A percentile compares a stretch with the other conserved stretches of the same genome.
Evolutionary conservation across 2,329 filamentous ascomycete genomes (phyloP).

Genomic region (Sporothrix humicola): DNA sequence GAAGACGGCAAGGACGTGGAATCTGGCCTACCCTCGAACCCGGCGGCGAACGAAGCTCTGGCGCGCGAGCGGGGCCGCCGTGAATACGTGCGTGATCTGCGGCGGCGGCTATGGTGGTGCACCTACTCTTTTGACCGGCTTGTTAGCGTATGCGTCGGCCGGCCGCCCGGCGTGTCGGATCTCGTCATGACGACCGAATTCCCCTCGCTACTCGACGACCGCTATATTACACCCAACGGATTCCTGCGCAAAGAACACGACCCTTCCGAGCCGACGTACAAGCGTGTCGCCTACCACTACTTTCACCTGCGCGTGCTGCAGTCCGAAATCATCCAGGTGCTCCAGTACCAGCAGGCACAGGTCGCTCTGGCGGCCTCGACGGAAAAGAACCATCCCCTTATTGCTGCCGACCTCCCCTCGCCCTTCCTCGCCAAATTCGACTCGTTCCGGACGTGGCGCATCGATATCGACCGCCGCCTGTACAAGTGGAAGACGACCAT

Average conservation of each 20-base stretch:
- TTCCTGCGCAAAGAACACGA: slow-evolving; percentile 66
- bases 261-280: slow-evolving; percentile 76
- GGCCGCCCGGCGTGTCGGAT: slow-evolving; percentile 94
- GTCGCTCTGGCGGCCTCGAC: slow-evolving; percentile 72
- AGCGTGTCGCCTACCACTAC: slow-evolving; percentile 89
- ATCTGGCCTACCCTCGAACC: slow-evolving; percentile 58
- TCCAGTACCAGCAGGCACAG: slow-evolving; percentile 90
- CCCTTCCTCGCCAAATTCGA: slow-evolving; percentile 84
- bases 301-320: slow-evolving; percentile 86
- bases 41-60: slow-evolving; percentile 48
- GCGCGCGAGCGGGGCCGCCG: slow-evolving; percentile 66
- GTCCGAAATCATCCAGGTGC: slow-evolving; percentile 91
- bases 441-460: slow-evolving; percentile 86
- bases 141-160: slow-evolving; percentile 89
- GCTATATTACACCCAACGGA: slow-evolving; percentile 80
- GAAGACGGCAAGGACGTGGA: slow-evolving; percentile 78
- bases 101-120: slow-evolving; percentile 93
- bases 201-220: slow-evolving; percentile 85
- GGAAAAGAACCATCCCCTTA: slow-evolving; percentile 66
- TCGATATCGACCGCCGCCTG: slow-evolving; percentile 81
- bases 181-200: slow-evolving; percentile 96
- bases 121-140: slow-evolving; percentile 95
- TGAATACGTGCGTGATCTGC: slow-evolving; percentile 84
- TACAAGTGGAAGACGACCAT: slow-evolving; percentile 86
- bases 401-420: slow-evolving; percentile 78